phyloP scores from a whole-genome alignment of 495 filamentous ascomycete species.

The Penicillium coffeae region DNA sequence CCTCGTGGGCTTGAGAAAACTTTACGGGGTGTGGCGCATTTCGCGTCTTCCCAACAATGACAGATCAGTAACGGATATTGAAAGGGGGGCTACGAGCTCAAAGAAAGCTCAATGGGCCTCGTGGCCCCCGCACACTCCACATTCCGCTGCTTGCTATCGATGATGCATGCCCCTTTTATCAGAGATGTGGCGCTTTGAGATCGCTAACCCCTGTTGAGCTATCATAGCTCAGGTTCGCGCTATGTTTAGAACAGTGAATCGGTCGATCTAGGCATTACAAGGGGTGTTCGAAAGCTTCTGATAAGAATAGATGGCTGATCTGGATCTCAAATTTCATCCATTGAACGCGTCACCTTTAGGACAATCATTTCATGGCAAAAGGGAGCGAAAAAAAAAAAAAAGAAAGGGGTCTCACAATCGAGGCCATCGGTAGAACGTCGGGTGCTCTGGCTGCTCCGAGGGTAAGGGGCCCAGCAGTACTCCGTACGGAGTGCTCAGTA shows the following conservation, averaged over 20 bases:
- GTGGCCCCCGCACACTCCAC: conserved; percentile 24
- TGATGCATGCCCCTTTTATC: background rate
- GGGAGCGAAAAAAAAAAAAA: background rate
- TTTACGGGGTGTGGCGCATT: background rate
- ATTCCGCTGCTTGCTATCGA: conserved; percentile 7
- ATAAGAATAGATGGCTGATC: no score
- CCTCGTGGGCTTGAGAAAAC: background rate
- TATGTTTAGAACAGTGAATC: background rate
- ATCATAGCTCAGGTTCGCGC: background rate
- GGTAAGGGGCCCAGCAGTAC: no score
- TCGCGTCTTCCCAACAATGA: no score
- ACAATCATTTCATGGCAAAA: background rate
- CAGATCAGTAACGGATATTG: no score
- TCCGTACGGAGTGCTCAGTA: no score
- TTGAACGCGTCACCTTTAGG: no score
- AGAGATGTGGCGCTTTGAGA: background rate
- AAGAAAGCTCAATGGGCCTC: conserved; percentile 9
- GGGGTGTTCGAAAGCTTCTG: no score
- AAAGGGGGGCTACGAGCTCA: no score
- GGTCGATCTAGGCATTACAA: background rate
- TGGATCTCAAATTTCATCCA: no score
- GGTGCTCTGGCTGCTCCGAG: background rate
- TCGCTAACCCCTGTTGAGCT: no score
- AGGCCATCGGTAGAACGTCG: background rate
- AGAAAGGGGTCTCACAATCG: no score